Base-by-base conservation (phyloP, 331 rosid genomes). In the Quercus phellos region DNA sequence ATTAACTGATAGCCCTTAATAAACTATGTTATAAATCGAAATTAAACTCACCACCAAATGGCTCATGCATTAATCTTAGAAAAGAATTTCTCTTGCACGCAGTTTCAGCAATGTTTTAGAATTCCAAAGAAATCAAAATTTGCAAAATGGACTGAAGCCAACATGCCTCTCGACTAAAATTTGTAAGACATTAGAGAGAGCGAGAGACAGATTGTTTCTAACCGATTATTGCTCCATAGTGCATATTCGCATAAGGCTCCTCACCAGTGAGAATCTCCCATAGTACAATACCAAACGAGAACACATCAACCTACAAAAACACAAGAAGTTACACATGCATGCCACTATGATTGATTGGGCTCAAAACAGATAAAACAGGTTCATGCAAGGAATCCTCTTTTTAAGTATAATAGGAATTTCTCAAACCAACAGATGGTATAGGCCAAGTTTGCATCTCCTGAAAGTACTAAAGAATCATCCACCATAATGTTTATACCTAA, bases 181-280 rank as follows among this genome's bases (percentile, higher is more conserved):
- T 24, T 4, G 6, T 24, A 26, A 11, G 32, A 58, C 66, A 22
- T 22, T n/a, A 11, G 32, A 58, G 64, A 58, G 64, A 22, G 14
- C 0, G 7, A 56, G 64, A 22, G 64, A 10, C 18, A 58, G 64
- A 58, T 34, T 2, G 38, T 66, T 17, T 66, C 51, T 18, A 58
- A 83, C 90, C 90, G 74, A 87, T 87, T 68, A 87, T 87, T 63
- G 90, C 88, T 76, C 88, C 90, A 35, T 84, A 87, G 73, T 87
- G 90, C 90, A 87, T 84, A 72, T 82, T 82, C 24, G 90, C 88
- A 67, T 87, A 87, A 54, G 90, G 90, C 81, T 87, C 90, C 70
- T 87, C 90, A 16, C 90, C 82, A 3, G 90, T 87, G n/a, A 87
- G 85, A 68, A 87, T 82, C 80, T 87, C 90, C 90, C 90, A 87